phyloP scores from a whole-genome alignment of 2,329 filamentous ascomycete species.

The Sporothrix schenckii region DNA sequence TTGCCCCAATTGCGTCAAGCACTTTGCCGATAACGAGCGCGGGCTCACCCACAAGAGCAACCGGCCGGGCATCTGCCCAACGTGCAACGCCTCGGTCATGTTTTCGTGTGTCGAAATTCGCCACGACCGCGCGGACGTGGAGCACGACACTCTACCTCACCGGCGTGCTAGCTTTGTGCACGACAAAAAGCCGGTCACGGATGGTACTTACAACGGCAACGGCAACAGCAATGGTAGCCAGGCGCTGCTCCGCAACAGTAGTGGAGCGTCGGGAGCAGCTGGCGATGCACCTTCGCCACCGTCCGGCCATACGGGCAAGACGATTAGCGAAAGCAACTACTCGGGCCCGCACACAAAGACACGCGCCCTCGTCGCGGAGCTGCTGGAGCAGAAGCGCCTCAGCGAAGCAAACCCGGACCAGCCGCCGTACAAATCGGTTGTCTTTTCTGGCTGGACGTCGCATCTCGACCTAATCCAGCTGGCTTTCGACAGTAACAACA shows the following conservation, averaged over 20 bases:
- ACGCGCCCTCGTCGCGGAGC: slow-evolving; percentile 73
- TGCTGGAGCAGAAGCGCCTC: slow-evolving; percentile 66
- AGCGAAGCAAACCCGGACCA: slow-evolving; percentile 64
- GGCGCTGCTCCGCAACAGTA: background rate
- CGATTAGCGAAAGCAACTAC: slow-evolving; percentile 67
- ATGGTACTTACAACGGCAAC: background rate
- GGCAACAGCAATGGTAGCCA: background rate
- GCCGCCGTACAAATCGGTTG: slow-evolving; percentile 84
- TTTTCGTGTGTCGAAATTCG: slow-evolving; percentile 70
- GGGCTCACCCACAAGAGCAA: slow-evolving; percentile 48
- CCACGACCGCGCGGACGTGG: slow-evolving; percentile 59
- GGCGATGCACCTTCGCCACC: background rate
- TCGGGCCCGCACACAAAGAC: slow-evolving; percentile 91
- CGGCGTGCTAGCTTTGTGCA: background rate
- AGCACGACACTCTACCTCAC: slow-evolving; percentile 59
- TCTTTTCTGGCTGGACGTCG: slow-evolving; percentile 95
- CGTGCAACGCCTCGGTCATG: slow-evolving; percentile 67
- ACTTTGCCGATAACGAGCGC: slow-evolving; percentile 58
- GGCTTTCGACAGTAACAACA: slow-evolving; percentile 68
- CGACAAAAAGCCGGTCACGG: no score
- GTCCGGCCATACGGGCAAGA: slow-evolving; percentile 43
- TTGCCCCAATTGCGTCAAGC: slow-evolving; percentile 71
- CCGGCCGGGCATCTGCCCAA: slow-evolving; percentile 61
- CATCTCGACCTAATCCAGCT: slow-evolving; percentile 91
- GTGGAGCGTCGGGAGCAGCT: background rate